Conservation (phyloP, 139 green algal genomes). For the Deuterostichococcus epilithicus region DNA sequence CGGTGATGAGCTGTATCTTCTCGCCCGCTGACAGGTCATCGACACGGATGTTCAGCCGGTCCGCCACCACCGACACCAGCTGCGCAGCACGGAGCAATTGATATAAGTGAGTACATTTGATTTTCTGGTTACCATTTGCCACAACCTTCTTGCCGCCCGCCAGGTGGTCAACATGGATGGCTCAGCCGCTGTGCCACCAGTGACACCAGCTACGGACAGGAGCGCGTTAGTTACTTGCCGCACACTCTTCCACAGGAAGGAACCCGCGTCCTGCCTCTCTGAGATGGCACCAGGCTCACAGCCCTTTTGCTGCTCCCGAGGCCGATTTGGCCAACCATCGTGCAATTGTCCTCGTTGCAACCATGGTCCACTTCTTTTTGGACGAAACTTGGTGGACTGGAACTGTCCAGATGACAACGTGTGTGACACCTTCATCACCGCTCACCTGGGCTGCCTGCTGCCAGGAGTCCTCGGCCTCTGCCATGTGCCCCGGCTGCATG, state of each 20-base stretch:
- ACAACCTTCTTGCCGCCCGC: too few species aligned
- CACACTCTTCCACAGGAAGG: background rate
- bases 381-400: too few species aligned
- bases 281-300: too few species aligned
- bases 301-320: too few species aligned
- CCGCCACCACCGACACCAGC: slow-evolving; percentile 16
- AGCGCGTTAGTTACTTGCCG: background rate
- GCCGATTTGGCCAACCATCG: too few species aligned
- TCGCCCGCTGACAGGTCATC: slow-evolving; percentile 14
- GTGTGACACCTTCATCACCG: too few species aligned
- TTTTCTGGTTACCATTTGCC: background rate
- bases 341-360: too few species aligned
- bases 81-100: background rate
- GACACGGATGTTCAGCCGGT: slow-evolving; percentile 4
- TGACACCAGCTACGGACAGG: background rate
- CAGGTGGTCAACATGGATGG: background rate
- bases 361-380: too few species aligned
- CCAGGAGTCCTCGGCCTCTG: background rate
- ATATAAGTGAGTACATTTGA: too few species aligned
- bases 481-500: background rate
- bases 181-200: background rate
- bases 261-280: too few species aligned
- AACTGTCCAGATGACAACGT: too few species aligned
- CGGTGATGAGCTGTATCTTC: slow-evolving; percentile 24
- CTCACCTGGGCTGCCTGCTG: background rate